phyloP scores from a whole-genome alignment of 2,329 filamentous ascomycete genomes.

The Thelonectria discophora region DNA sequence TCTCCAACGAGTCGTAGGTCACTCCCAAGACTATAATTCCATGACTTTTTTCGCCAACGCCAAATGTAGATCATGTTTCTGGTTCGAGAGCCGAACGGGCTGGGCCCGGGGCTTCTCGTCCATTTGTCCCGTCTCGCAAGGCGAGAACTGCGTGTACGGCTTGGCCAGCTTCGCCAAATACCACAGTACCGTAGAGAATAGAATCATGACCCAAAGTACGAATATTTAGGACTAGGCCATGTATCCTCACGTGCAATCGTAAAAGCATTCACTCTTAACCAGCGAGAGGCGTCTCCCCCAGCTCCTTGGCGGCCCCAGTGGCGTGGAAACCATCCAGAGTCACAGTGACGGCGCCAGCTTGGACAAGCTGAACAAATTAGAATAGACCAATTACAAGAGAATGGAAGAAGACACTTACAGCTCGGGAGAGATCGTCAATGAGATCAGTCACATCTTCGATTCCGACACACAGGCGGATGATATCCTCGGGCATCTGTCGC shows the following conservation, averaged over 20 bases:
- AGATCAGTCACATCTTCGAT: slow-evolving; percentile 94
- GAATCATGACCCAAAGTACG: background rate
- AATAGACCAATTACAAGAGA: slow-evolving; percentile 1
- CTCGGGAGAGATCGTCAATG: slow-evolving; percentile 90
- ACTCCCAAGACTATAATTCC: slow-evolving; percentile 34
- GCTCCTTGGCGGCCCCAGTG: slow-evolving; percentile 45
- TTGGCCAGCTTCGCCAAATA: background rate
- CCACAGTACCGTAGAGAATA: background rate
- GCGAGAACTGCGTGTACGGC: background rate
- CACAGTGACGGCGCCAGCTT: slow-evolving; percentile 91
- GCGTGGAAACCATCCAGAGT: slow-evolving; percentile 85
- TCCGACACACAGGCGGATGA: slow-evolving; percentile 93
- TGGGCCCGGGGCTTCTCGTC: background rate
- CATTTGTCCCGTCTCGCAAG: background rate
- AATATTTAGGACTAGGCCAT: background rate
- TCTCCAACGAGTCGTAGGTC: slow-evolving; percentile 31
- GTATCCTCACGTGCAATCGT: background rate
- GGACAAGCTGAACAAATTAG: slow-evolving; percentile 73
- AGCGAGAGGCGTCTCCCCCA: slow-evolving; percentile 45
- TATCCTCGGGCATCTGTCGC: slow-evolving; percentile 93
- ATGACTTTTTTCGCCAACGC: slow-evolving; percentile 34
- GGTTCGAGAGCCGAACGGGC: slow-evolving; percentile 7
- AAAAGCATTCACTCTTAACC: slow-evolving; percentile 27
- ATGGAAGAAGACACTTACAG: slow-evolving; percentile 68
- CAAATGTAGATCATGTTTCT: slow-evolving; percentile 38